Conservation (phyloP, 2,329 filamentous ascomycete genomes). For the Penicillium palitans region DNA sequence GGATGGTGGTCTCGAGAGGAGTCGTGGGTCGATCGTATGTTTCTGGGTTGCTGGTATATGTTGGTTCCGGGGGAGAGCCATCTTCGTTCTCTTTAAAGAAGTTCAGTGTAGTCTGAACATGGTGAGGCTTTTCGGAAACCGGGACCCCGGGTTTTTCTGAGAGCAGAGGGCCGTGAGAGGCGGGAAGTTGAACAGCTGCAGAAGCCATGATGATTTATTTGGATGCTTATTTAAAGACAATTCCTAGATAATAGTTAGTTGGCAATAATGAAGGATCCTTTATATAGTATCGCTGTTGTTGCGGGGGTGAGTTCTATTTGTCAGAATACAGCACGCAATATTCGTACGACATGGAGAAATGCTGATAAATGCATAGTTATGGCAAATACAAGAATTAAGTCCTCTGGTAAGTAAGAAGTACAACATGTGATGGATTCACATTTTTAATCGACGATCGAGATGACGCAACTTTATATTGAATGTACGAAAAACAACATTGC, state of each 20-base stretch:
- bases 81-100: slow-evolving; percentile 49
- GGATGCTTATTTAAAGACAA: background rate
- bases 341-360: slow-evolving; percentile 20
- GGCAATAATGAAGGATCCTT: background rate
- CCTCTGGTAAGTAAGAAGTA: background rate
- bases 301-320: slow-evolving; percentile 31
- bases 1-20: slow-evolving; percentile 41
- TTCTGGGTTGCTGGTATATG: slow-evolving; percentile 38
- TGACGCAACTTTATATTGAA: background rate
- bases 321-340: slow-evolving; percentile 38
- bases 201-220: slow-evolving; percentile 29
- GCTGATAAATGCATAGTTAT: slow-evolving; percentile 33
- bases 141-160: slow-evolving; percentile 17
- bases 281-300: slow-evolving; percentile 14
- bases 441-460: slow-evolving; percentile 2
- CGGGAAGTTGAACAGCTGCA: slow-evolving; percentile 30
- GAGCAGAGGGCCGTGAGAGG: slow-evolving; percentile 10
- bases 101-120: slow-evolving; percentile 48
- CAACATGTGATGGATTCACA: slow-evolving; percentile 9
- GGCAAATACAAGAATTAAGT: background rate
- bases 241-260: background rate
- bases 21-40: slow-evolving; percentile 47
- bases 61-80: slow-evolving; percentile 45
- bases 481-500: background rate
- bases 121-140: slow-evolving; percentile 28